Conservation (phyloP, 1,284 basidiomycete species). For the Ceratorhiza oryzae-sativae region DNA sequence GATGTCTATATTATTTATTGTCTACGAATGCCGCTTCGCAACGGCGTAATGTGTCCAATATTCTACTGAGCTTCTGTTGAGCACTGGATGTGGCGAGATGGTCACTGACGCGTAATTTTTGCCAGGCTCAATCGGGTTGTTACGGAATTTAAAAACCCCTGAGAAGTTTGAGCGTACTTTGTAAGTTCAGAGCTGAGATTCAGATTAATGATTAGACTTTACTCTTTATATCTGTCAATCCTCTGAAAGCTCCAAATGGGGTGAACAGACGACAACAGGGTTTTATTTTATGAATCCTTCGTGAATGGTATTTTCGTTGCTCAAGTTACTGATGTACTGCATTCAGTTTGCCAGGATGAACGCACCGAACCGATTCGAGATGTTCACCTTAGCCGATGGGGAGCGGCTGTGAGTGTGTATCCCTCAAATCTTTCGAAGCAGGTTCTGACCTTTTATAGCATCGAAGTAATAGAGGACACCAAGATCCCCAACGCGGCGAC, state of each 20-base stretch:
- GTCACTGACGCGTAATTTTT: conserved; percentile 17
- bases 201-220: conserved; percentile 52
- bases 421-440: neutral
- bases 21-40: conserved; percentile 35
- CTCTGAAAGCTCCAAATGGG: conserved; percentile 53
- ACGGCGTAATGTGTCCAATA: conserved; percentile 27
- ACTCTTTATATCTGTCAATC: conserved; percentile 59
- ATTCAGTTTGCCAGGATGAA: conserved; percentile 66
- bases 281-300: conserved; percentile 47
- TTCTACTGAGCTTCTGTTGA: conserved; percentile 21
- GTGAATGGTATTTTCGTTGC: conserved; percentile 30
- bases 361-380: conserved; percentile 90
- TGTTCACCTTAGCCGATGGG: conserved; percentile 89
- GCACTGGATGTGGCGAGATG: neutral
- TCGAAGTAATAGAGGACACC: conserved; percentile 93
- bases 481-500: conserved; percentile 98
- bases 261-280: conserved; percentile 44
- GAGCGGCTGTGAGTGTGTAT: conserved; percentile 80
- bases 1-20: conserved; percentile 38
- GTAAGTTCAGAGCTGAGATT: neutral
- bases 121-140: neutral
- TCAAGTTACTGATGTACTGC: conserved; percentile 47
- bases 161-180: neutral
- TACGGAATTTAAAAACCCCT: neutral
- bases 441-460: conserved; percentile 57